Evolutionary conservation across 148 eudicot genomes (phyloP), one percentile per base, ranked within the genome.

Genomic region (Dysphania ambrosioides): DNA sequence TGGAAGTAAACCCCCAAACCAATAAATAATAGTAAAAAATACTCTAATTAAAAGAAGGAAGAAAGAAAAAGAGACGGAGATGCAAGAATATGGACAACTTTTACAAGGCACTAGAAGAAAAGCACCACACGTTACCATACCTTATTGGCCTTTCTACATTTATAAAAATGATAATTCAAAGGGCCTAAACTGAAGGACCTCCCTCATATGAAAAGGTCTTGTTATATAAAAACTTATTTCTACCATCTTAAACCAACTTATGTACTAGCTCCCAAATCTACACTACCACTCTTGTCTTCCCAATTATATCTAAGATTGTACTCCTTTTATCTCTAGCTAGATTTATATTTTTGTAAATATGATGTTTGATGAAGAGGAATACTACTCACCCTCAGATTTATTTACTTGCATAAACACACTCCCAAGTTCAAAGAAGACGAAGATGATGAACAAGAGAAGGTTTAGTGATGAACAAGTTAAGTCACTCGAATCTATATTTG

Each of bases 401-500:
- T 80, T 71, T 32, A 70, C 8, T 67, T 80, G 79, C 63, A 66
- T 80, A 57, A 67, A 53, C 30, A 57, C 79, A 47, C 60, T 41
- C 23, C n/a, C 75, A 11, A 65, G 18, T 75, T 78, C 76, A 3
- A 80, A 35, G 47, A 82, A 78, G 78, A 56, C 62, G 53, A 87
- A 65, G 72, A 82, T 40, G 81, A 77, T 82, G 67, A 85, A 80
- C 69, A 82, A 83, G 75, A 82, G 78, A 78, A 80, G 95, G 79
- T 86, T 90, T 64, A 86, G 80, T 34, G 88, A 85, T 58, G 90
- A 86, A 11, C 95, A 90, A 79, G 85, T 90, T 26, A 82, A 70
- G 40, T 90, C 87, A 10, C 73, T 90, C 10, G 91, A 90, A 42
- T 70, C 72, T 15, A 85, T 83, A 35, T 90, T 90, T 59, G 83